Percentiles rank a stretch among this genome's conserved stretches.
These are phyloP conservation scores for Aspergillus sp. DNA, from an alignment of 2,329 filamentous ascomycete genomes.

Conservation along the genomic window DNA sequence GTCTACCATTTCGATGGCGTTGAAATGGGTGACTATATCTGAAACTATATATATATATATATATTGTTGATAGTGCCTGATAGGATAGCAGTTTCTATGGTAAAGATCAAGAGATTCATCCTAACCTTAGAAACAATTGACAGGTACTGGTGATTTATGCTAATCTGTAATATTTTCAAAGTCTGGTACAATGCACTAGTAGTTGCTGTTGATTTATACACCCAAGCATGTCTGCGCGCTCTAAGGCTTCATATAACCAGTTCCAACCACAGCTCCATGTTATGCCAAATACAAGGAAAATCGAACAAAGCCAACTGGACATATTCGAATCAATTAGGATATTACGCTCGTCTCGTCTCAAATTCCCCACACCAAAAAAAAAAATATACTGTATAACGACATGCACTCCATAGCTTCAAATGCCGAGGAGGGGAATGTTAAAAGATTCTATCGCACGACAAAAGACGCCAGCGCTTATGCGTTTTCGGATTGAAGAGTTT, in stretches of 20 bases:
- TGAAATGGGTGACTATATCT: background rate
- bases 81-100: background rate
- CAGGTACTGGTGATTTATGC: too few species aligned
- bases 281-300: conserved; percentile 8
- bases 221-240: background rate
- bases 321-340: conserved; percentile 30
- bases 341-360: conserved; percentile 30
- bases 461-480: conserved; percentile 36
- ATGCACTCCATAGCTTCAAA: conserved; percentile 27
- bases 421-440: conserved; percentile 28
- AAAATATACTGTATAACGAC: conserved; percentile 36
- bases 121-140: background rate
- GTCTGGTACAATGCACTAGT: background rate
- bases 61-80: background rate
- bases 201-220: conserved; percentile 1
- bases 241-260: conserved; percentile 1
- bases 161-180: background rate
- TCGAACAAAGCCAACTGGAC: conserved; percentile 6
- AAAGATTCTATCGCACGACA: conserved; percentile 32
- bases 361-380: conserved; percentile 23
- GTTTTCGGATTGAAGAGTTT: conserved; percentile 47
- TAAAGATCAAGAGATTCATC: background rate
- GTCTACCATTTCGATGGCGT: too few species aligned
- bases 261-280: background rate
- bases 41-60: background rate